phyloP scores from a whole-genome alignment of 2,329 filamentous ascomycete genomes.

The Didymella arachidicola region DNA sequence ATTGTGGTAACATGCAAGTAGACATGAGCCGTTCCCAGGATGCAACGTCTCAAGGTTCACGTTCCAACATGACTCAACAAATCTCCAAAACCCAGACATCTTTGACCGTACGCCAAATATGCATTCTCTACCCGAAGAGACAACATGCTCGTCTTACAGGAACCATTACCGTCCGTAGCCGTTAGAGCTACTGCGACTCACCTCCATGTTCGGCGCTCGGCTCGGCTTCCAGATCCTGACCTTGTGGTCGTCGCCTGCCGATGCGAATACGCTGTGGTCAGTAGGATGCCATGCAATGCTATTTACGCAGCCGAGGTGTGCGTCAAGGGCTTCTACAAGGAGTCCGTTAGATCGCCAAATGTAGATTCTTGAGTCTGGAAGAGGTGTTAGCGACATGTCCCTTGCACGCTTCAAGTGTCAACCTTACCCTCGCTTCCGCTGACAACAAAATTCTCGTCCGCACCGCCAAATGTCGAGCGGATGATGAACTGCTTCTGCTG shows the following conservation, averaged over 20 bases:
- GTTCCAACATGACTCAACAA: neutral
- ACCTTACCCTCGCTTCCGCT: slow-evolving; percentile 85
- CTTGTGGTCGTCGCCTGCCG: slow-evolving; percentile 84
- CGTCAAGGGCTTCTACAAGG: slow-evolving; percentile 77
- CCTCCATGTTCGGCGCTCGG: slow-evolving; percentile 23
- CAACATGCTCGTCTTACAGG: neutral
- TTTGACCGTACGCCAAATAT: slow-evolving; percentile 14
- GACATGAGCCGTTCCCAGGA: slow-evolving; percentile 11
- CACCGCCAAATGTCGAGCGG: slow-evolving; percentile 83
- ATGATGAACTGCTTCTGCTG: slow-evolving; percentile 80
- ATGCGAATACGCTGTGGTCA: slow-evolving; percentile 85
- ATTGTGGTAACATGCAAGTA: slow-evolving; percentile 12
- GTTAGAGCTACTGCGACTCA: slow-evolving; percentile 23
- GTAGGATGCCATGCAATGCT: slow-evolving; percentile 87
- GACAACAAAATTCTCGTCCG: slow-evolving; percentile 88
- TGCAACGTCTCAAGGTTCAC: slow-evolving; percentile 10
- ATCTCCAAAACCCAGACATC: slow-evolving; percentile 4
- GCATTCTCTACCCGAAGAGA: slow-evolving; percentile 5
- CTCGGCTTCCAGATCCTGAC: slow-evolving; percentile 75
- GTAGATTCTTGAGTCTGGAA: slow-evolving; percentile 71
- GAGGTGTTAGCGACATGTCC: neutral
- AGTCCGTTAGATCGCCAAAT: slow-evolving; percentile 90
- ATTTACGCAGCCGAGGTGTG: slow-evolving; percentile 82
- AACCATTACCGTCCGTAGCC: slow-evolving; percentile 31
- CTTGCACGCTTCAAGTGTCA: neutral